A percentile compares a stretch with the other conserved stretches of the same genome.
These are phyloP conservation scores for Sisymbrium altissimum DNA, from an alignment of 345 rosid species.

Conservation along the genomic window DNA sequence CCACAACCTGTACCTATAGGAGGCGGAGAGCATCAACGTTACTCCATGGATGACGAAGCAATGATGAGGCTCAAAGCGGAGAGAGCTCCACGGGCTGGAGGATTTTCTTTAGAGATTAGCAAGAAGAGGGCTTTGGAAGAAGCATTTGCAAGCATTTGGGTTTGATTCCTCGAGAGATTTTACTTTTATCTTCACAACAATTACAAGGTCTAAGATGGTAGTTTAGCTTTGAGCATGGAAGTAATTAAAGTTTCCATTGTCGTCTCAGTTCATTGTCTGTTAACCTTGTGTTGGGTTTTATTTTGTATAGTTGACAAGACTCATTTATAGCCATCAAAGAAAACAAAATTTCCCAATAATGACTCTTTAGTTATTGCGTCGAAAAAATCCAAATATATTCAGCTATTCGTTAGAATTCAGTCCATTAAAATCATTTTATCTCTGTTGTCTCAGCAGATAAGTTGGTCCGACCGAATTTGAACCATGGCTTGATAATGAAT, in stretches of 20 bases:
- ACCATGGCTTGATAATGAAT: not conserved
- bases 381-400: no score
- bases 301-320: conserved; percentile 22
- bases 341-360: not conserved
- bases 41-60: conserved; percentile 61
- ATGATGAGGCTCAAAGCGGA: conserved; percentile 68
- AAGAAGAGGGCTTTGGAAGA: conserved; percentile 89
- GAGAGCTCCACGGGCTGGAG: conserved; percentile 78
- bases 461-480: conserved; percentile 7
- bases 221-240: not conserved
- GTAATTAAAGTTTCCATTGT: not conserved
- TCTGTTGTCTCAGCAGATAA: not conserved
- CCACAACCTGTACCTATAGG: conserved; percentile 74
- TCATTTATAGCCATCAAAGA: not conserved
- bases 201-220: not conserved
- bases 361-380: not conserved
- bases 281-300: not conserved
- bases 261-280: not conserved
- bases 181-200: not conserved
- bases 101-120: conserved; percentile 80
- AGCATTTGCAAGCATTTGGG: conserved; percentile 87
- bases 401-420: no score
- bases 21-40: conserved; percentile 56
- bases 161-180: conserved; percentile 37
- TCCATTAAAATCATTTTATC: no score